Evolutionary conservation across 1,284 basidiomycete species (phyloP), one percentile per base, ranked within the genome.

Genomic region (Serendipita sp.): DNA sequence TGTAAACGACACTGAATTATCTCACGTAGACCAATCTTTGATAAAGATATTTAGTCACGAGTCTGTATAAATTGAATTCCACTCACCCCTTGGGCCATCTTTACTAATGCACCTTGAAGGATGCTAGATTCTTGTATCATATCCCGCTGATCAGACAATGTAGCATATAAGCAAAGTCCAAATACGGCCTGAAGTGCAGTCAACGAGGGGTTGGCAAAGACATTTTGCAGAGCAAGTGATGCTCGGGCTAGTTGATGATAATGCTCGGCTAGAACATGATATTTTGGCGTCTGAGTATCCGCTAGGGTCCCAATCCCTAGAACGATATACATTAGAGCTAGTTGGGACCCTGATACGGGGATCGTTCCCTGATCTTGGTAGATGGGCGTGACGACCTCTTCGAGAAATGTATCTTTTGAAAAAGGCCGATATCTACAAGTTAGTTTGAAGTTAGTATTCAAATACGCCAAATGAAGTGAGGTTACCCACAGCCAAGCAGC

Each of bases 11-110:
- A 22, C 22, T 22, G 22, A 22, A 22, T 1, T 22, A 22, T 22
- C 81, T 63, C 70, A 87, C 85, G 83, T 49, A 87, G 73, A 35
- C 84, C 85, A 68, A 85, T 80, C 85, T 87, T 68, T 22, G 22
- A 22, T 38, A 38, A 13, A 38, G 12, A 8, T 8, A 38, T 38
- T 38, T 38, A 38, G 12, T 8, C 6, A 38, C 1, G 12, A 8
- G 38, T 2, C 1, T 2, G 12, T 38, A 38, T 8, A 2, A 5
- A 38, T 38, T 2, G 2, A 30, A 10, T n/a, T 26, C 26, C 53
- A 58, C 53, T 17, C 32, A 58, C 53, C 22, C 53, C 32, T 8
- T 29, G 30, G 6, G 32, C 32, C 53, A 58, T 58, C 30, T 34
- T 58, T 8, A 58, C 15, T n/a, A 58, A 35, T 1, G 30, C 53